Percentiles rank a stretch among this genome's conserved stretches.
Conservation (phyloP, 345 rosid genomes). For the Iberis pinnata region DNA sequence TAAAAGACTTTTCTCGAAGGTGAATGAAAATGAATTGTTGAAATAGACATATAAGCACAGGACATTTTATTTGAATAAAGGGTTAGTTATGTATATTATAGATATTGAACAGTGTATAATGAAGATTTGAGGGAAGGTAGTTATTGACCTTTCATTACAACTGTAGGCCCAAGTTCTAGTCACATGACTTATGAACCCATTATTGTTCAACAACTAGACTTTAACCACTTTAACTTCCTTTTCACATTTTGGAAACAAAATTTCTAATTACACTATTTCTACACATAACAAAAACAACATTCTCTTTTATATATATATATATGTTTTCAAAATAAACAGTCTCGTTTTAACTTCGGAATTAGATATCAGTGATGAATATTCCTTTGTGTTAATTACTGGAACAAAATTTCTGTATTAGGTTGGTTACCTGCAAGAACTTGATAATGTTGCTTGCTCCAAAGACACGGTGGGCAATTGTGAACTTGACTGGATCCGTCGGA, state of each 20-base stretch:
- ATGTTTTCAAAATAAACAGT: too few species aligned
- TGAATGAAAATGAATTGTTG: slow-evolving; percentile 21
- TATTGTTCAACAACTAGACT: slow-evolving; percentile 34
- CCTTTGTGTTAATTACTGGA: too few species aligned
- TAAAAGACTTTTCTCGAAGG: slow-evolving; percentile 22
- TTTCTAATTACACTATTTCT: not conserved
- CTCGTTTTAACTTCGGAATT: too few species aligned
- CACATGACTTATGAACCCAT: slow-evolving; percentile 33
- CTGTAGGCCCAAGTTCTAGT: slow-evolving; percentile 26
- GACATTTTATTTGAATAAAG: slow-evolving; percentile 1
- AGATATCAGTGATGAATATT: too few species aligned
- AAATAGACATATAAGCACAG: slow-evolving; percentile 13
- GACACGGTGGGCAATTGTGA: slow-evolving; percentile 84
- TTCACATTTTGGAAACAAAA: slow-evolving; percentile 26
- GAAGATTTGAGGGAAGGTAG: slow-evolving; percentile 25
- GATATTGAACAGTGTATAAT: slow-evolving; percentile 5
- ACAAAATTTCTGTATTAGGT: too few species aligned
- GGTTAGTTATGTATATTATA: slow-evolving; percentile 20
- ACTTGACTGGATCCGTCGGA: slow-evolving; percentile 79
- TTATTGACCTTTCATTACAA: slow-evolving; percentile 34
- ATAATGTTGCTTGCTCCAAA: slow-evolving; percentile 95
- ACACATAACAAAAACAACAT: too few species aligned
- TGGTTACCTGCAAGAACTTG: slow-evolving; percentile 74
- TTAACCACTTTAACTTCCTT: slow-evolving; percentile 31
- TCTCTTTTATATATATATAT: not conserved